A percentile compares a stretch with the other conserved stretches of the same genome.
Conservation (phyloP, 2,329 filamentous ascomycete species). For the Colletotrichum aenigma region DNA sequence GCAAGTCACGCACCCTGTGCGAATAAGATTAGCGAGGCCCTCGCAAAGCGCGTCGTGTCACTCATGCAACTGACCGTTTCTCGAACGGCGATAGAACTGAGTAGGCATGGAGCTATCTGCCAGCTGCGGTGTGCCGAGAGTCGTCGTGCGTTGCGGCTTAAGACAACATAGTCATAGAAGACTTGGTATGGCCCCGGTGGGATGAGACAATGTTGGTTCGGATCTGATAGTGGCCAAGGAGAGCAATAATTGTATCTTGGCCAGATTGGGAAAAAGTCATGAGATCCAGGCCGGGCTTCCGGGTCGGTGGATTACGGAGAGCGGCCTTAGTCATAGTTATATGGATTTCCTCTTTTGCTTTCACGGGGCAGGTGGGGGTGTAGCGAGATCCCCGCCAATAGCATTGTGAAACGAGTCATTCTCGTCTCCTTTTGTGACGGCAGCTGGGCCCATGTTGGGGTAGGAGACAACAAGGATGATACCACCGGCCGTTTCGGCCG, state of each 20-base stretch:
- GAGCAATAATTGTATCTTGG: background rate
- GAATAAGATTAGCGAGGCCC: background rate
- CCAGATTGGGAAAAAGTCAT: background rate
- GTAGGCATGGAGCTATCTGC: background rate
- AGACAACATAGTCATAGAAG: background rate
- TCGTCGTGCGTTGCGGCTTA: background rate
- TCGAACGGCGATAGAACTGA: slow-evolving; percentile 3
- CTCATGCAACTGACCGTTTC: background rate
- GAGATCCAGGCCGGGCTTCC: background rate
- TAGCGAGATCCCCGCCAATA: background rate
- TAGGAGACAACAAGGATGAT: background rate
- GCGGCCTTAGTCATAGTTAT: background rate
- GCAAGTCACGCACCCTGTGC: background rate
- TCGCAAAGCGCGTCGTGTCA: background rate
- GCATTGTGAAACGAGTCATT: background rate
- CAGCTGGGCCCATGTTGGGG: background rate
- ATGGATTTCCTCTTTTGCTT: background rate
- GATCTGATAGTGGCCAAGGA: background rate
- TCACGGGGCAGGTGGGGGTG: background rate
- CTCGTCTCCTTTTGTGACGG: background rate
- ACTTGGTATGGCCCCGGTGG: background rate
- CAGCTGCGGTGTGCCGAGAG: background rate
- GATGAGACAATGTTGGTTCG: background rate
- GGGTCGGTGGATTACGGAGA: background rate
- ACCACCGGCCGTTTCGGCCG: background rate